phyloP scores from a whole-genome alignment of 768 basidiomycete species.

The Podaxis sp. region DNA sequence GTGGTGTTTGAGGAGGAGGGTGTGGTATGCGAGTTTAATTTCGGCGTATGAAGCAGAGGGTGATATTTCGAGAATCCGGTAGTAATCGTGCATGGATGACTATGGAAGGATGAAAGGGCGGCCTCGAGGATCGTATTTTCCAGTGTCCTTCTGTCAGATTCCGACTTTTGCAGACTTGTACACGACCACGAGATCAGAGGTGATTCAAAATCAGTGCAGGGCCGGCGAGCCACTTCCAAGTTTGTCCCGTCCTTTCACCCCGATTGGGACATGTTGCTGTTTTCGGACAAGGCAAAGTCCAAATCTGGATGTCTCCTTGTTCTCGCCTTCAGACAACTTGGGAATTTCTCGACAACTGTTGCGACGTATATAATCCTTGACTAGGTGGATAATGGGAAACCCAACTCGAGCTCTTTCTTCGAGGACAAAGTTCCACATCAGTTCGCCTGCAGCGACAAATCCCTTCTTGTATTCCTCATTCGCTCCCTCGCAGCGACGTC shows the following conservation, averaged over 20 bases:
- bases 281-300: slow-evolving; percentile 14
- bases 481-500: background rate
- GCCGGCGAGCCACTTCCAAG: background rate
- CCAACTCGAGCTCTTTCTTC: background rate
- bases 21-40: slow-evolving; percentile 69
- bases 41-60: slow-evolving; percentile 45
- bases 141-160: background rate
- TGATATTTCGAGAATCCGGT: slow-evolving; percentile 51
- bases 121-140: background rate
- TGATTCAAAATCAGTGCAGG: background rate
- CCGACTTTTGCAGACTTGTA: background rate
- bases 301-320: slow-evolving; percentile 14
- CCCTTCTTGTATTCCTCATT: background rate
- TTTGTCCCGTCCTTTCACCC: slow-evolving; percentile 7
- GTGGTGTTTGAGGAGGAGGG: slow-evolving; percentile 56
- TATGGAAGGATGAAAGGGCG: background rate
- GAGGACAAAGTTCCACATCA: background rate
- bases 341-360: background rate
- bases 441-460: background rate
- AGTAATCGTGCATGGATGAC: slow-evolving; percentile 40
- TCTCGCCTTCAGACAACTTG: background rate
- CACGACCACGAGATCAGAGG: background rate
- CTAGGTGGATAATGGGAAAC: slow-evolving; percentile 10
- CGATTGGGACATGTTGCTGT: slow-evolving; percentile 4
- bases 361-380: slow-evolving; percentile 12